A percentile compares a stretch with the other conserved stretches of the same genome.
These are phyloP conservation scores for Nannochloris sp. DNA, from an alignment of 139 green algal species.

Conservation along the genomic window DNA sequence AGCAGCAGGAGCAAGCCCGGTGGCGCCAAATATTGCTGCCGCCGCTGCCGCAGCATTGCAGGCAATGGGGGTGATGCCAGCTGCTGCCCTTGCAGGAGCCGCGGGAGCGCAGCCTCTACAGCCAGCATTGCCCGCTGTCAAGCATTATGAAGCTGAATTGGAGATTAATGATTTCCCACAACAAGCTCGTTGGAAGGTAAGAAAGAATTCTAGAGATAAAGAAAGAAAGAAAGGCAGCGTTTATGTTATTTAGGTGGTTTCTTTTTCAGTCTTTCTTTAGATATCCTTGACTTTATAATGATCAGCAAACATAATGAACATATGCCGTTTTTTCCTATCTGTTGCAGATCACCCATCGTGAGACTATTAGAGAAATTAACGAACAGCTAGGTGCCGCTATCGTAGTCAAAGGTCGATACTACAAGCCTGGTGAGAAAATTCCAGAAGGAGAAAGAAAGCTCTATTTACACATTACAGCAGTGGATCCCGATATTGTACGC, in stretches of 20 bases:
- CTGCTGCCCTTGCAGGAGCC: slow-evolving; percentile 5
- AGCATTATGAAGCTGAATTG: slow-evolving; percentile 84
- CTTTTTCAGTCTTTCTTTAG: too few species aligned
- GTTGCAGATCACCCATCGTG: slow-evolving; percentile 86
- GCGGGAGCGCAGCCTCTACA: not conserved
- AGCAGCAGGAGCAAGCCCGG: not conserved
- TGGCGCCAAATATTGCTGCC: not conserved
- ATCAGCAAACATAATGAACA: too few species aligned
- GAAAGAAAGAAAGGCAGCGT: too few species aligned
- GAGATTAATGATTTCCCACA: slow-evolving; percentile 99
- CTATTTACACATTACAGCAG: slow-evolving; percentile 81
- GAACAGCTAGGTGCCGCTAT: slow-evolving; percentile 77
- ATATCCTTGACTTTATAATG: too few species aligned
- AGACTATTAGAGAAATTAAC: slow-evolving; percentile 73
- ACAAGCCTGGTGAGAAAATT: slow-evolving; percentile 36
- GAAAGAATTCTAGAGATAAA: not conserved
- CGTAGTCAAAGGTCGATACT: slow-evolving; percentile 79
- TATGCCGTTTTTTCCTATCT: not conserved
- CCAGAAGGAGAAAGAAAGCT: slow-evolving; percentile 86
- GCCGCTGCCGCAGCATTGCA: not conserved
- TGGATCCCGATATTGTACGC: slow-evolving; percentile 58
- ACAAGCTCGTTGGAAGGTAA: slow-evolving; percentile 81
- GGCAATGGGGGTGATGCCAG: not conserved
- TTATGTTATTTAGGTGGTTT: too few species aligned
- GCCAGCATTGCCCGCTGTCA: not conserved